Conservation (phyloP, 192 early-diverging fungal species). For the Mortierella hygrophila region DNA sequence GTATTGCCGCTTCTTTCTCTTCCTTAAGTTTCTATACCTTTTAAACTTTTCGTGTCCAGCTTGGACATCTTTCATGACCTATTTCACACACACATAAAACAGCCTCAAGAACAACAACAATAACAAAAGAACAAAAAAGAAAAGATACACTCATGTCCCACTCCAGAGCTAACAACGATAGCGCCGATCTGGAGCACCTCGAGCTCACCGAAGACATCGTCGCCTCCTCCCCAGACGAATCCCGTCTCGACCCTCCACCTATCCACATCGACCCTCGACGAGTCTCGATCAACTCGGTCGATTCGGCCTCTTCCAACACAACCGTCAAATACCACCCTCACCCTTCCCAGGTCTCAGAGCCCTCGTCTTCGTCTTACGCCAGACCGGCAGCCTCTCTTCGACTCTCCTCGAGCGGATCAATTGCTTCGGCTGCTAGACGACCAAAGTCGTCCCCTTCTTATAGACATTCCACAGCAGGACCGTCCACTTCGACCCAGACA, state of each 20-base stretch:
- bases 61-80: neutral
- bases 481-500: neutral
- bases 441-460: slow-evolving; percentile 34
- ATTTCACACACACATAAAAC: neutral
- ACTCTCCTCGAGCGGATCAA: slow-evolving; percentile 17
- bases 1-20: too few species aligned
- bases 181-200: slow-evolving; percentile 52
- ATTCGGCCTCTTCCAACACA: slow-evolving; percentile 29
- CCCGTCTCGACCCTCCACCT: slow-evolving; percentile 3
- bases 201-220: slow-evolving; percentile 38
- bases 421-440: slow-evolving; percentile 1
- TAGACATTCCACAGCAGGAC: slow-evolving; percentile 36
- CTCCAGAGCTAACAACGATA: slow-evolving; percentile 50
- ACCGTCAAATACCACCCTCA: slow-evolving; percentile 43
- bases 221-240: slow-evolving; percentile 1
- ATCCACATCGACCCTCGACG: slow-evolving; percentile 23
- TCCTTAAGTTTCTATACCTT: neutral
- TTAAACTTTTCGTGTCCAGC: neutral
- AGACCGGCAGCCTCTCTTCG: neutral
- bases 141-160: slow-evolving; percentile 34
- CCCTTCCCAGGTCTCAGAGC: slow-evolving; percentile 12
- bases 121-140: neutral
- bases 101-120: neutral
- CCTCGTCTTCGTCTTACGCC: slow-evolving; percentile 18
- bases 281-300: slow-evolving; percentile 46